Conservation (phyloP, 2,329 filamentous ascomycete genomes). For the Sodiomyces alkalinus region DNA sequence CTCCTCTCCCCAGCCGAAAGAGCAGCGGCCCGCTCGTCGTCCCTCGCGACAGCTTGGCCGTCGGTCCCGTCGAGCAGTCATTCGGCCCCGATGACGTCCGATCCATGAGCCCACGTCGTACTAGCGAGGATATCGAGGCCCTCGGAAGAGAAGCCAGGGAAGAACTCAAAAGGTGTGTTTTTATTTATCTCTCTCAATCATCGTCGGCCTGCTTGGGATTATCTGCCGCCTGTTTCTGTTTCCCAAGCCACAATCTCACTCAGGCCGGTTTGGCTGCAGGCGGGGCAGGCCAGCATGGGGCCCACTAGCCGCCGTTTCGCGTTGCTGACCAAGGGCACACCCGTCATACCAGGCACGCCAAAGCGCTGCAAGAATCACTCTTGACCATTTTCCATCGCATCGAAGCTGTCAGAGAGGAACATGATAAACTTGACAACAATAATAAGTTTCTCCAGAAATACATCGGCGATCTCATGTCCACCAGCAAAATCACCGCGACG, state of each 20-base stretch:
- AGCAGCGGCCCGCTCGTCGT: slow-evolving; percentile 75
- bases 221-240: neutral
- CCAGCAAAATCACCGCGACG: slow-evolving; percentile 54
- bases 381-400: slow-evolving; percentile 84
- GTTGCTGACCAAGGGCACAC: too few relatives aligned
- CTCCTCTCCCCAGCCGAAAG: slow-evolving; percentile 56
- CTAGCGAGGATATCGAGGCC: slow-evolving; percentile 78
- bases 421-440: slow-evolving; percentile 91
- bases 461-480: slow-evolving; percentile 88
- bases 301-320: too few relatives aligned
- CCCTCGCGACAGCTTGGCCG: slow-evolving; percentile 57
- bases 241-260: neutral
- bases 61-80: slow-evolving; percentile 57
- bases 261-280: neutral
- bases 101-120: slow-evolving; percentile 86
- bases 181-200: neutral
- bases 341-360: slow-evolving; percentile 62
- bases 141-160: slow-evolving; percentile 70
- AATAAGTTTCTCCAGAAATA: slow-evolving; percentile 98
- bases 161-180: slow-evolving; percentile 40
- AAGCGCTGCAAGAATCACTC: slow-evolving; percentile 75
- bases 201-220: too few relatives aligned
- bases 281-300: neutral
- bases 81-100: slow-evolving; percentile 79
- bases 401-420: slow-evolving; percentile 84